Conservation (phyloP, 208 protist species). For the Acanthamoeba healyi region DNA sequence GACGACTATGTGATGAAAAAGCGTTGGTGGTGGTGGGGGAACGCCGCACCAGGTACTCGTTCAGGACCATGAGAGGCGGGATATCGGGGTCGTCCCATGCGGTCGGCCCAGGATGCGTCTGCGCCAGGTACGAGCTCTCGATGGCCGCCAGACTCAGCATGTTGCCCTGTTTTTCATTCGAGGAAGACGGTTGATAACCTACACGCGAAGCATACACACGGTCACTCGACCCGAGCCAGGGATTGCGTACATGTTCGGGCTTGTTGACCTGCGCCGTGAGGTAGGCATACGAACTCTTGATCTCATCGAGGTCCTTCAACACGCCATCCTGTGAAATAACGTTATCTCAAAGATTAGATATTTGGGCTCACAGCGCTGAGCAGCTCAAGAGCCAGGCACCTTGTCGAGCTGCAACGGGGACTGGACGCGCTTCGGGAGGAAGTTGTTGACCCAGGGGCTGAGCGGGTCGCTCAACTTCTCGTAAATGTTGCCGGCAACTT, state of each 20-base stretch:
- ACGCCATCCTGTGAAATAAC: background rate
- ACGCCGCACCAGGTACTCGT: slow-evolving; percentile 76
- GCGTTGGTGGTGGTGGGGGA: too few relatives aligned
- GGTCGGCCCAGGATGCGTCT: slow-evolving; percentile 22
- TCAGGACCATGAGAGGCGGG: slow-evolving; percentile 76
- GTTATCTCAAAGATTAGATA: background rate
- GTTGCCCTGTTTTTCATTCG: slow-evolving; percentile 31
- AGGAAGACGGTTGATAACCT: too few relatives aligned
- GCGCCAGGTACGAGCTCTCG: slow-evolving; percentile 75
- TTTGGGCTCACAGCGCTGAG: background rate
- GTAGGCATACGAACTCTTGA: slow-evolving; percentile 15
- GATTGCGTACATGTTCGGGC: background rate
- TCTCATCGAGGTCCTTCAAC: slow-evolving; percentile 25
- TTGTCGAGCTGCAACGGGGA: background rate
- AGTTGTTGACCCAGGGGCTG: slow-evolving; percentile 5
- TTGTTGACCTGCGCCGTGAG: background rate
- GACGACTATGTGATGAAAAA: too few relatives aligned
- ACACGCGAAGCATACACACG: too few relatives aligned
- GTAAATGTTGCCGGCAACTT: slow-evolving; percentile 53
- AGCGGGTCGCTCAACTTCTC: slow-evolving; percentile 16
- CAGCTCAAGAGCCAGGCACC: background rate
- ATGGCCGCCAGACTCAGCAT: slow-evolving; percentile 66
- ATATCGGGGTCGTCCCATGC: slow-evolving; percentile 66
- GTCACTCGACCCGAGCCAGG: background rate
- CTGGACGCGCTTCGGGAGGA: background rate